A percentile compares a stretch with the other conserved stretches of the same genome.
phyloP scores from a whole-genome alignment of 78 protist genomes.

The Protostelium mycophagum region DNA sequence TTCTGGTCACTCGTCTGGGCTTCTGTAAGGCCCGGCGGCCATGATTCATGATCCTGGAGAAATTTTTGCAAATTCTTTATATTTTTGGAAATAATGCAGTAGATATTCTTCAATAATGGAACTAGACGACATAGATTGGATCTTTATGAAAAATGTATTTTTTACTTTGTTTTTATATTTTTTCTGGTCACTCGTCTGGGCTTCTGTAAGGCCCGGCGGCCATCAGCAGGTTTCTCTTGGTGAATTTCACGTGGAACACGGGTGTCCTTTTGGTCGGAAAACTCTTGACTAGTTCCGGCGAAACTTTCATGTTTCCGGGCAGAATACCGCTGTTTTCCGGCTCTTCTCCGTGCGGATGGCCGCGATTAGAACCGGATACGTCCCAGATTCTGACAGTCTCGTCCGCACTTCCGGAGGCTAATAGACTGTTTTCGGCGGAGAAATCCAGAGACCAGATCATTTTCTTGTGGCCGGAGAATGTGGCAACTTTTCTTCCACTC shows the following conservation, averaged over 20 bases:
- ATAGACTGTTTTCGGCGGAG: slow-evolving; percentile 23
- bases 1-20: no score
- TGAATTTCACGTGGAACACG: slow-evolving; percentile 59
- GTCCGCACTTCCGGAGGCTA: slow-evolving; percentile 76
- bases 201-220: slow-evolving; percentile 73
- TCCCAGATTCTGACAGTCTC: slow-evolving; percentile 85
- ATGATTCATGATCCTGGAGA: no score
- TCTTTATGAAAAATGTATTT: no score
- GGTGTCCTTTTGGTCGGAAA: slow-evolving; percentile 83
- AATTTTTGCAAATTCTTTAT: no score
- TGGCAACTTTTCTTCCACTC: slow-evolving; percentile 38
- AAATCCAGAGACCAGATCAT: slow-evolving; percentile 65
- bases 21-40: slow-evolving; percentile 71
- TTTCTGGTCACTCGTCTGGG: no score
- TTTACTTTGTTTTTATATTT: no score
- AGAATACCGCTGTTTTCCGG: not conserved
- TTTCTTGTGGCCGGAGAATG: slow-evolving; percentile 62
- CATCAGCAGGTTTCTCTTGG: slow-evolving; percentile 67
- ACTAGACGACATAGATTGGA: no score
- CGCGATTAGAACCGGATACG: not conserved
- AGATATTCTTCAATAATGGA: no score
- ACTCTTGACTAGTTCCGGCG: slow-evolving; percentile 42
- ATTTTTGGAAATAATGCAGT: no score
- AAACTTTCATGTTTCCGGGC: slow-evolving; percentile 4
- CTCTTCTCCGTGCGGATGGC: not conserved